Conservation (phyloP, 805 yeast genomes). For the Lipomyces sp. region DNA sequence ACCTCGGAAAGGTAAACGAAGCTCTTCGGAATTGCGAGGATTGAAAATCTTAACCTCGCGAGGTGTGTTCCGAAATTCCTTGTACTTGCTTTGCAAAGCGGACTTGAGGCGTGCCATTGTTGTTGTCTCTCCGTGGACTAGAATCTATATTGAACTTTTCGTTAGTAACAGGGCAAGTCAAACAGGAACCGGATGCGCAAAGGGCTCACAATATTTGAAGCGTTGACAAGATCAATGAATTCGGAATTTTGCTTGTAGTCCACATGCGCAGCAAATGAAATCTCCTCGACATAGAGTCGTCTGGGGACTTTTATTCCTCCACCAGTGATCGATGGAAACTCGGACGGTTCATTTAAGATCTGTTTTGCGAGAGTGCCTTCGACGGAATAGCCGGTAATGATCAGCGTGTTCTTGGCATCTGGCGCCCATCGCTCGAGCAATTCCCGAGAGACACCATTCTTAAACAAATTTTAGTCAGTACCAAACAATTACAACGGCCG, state of each 20-base stretch:
- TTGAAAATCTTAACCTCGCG: conserved; percentile 87
- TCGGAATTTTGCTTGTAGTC: conserved; percentile 91
- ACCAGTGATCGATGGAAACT: conserved; percentile 66
- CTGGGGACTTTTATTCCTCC: conserved; percentile 71
- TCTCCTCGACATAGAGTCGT: conserved; percentile 81
- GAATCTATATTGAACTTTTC: conserved; percentile 36
- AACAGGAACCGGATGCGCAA: too few relatives aligned
- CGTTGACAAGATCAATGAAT: conserved; percentile 83
- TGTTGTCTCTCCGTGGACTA: conserved; percentile 95
- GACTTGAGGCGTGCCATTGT: conserved; percentile 98
- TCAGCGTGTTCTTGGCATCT: conserved; percentile 81
- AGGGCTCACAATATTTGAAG: conserved; percentile 60
- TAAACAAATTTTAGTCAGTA: background rate
- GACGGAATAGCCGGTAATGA: conserved; percentile 94
- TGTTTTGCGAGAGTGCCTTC: conserved; percentile 98
- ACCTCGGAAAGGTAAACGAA: conserved; percentile 75
- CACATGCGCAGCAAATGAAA: conserved; percentile 99
- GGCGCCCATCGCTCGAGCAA: conserved; percentile 96
- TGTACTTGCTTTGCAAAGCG: conserved; percentile 82
- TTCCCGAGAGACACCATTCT: conserved; percentile 89
- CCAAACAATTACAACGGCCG: background rate
- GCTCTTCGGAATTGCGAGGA: conserved; percentile 84
- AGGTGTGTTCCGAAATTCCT: conserved; percentile 75
- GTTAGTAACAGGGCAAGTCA: background rate
- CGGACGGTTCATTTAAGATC: conserved; percentile 79